Percentiles rank a stretch among this genome's conserved stretches.
These are phyloP conservation scores for Sporothrix globosa DNA, from an alignment of 2,329 filamentous ascomycete genomes.

Conservation along the genomic window DNA sequence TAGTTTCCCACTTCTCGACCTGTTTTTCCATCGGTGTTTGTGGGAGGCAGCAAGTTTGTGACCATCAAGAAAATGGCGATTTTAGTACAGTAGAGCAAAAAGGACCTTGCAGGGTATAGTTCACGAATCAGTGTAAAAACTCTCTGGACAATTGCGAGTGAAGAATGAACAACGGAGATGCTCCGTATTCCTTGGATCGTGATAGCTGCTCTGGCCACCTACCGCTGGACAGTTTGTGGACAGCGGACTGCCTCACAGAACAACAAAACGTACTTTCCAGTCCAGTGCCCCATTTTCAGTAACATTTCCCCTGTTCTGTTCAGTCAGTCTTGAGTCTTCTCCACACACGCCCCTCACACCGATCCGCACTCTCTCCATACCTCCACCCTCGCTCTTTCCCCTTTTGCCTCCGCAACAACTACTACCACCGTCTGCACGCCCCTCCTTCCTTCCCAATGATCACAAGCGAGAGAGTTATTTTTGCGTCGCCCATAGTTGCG, in stretches of 20 bases:
- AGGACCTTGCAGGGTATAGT: neutral
- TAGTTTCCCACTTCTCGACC: neutral
- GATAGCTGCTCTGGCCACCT: too few species aligned
- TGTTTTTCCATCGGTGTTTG: neutral
- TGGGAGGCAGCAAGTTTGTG: neutral
- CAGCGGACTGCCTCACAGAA: neutral
- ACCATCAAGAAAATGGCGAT: neutral
- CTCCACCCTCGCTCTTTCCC: conserved; percentile 1
- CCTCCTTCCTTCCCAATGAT: conserved; percentile 14
- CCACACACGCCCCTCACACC: conserved; percentile 30
- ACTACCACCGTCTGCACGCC: conserved; percentile 6
- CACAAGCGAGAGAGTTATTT: conserved; percentile 2
- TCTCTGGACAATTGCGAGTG: neutral
- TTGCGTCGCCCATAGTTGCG: conserved; percentile 25
- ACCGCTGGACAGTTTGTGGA: too few species aligned
- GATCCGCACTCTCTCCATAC: conserved; percentile 11
- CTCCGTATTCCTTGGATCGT: too few species aligned
- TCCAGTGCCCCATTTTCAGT: conserved; percentile 15
- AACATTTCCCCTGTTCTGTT: neutral
- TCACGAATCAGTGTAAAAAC: neutral
- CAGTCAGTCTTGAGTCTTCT: neutral
- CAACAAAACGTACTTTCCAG: neutral
- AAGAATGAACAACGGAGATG: neutral
- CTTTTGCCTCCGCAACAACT: conserved; percentile 19
- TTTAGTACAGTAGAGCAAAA: neutral